Percentiles rank a stretch among this genome's conserved stretches.
Evolutionary conservation across 805 yeast species (phyloP).

Genomic region (Starmerella floris): DNA sequence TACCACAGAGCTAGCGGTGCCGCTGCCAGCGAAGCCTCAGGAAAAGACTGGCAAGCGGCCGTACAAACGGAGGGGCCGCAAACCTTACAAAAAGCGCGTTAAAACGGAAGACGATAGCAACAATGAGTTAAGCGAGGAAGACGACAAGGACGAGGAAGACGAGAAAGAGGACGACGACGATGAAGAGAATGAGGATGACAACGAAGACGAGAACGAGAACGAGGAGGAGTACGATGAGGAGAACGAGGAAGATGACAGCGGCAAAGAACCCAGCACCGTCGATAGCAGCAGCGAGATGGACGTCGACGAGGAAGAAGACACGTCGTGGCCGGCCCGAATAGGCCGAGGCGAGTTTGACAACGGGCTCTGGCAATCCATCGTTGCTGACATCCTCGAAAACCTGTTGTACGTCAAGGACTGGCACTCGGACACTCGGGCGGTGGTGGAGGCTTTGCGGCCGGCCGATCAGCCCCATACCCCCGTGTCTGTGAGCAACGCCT

Average conservation of each 20-base stretch:
- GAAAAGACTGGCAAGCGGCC: constrained; percentile 19
- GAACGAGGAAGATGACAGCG: constrained; percentile 1
- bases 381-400: constrained; percentile 57
- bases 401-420: constrained; percentile 47
- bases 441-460: constrained; percentile 49
- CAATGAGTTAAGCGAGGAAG: constrained; percentile 19
- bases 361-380: constrained; percentile 71
- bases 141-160: constrained; percentile 19
- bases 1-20: constrained; percentile 28
- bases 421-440: constrained; percentile 36
- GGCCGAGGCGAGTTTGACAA: constrained; percentile 62
- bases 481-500: constrained; percentile 38
- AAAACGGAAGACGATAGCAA: constrained; percentile 26
- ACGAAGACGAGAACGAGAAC: constrained; percentile 17
- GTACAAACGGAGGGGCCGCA: neutral
- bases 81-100: constrained; percentile 8
- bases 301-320: constrained; percentile 1
- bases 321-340: constrained; percentile 61
- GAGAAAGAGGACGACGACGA: constrained; percentile 9
- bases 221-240: constrained; percentile 11
- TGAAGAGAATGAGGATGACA: constrained; percentile 9
- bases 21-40: constrained; percentile 26
- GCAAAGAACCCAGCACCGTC: neutral
- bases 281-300: neutral
- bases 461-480: constrained; percentile 32